Conservation (phyloP, 306 rosid genomes). For the Gastrolobium bilobum region DNA sequence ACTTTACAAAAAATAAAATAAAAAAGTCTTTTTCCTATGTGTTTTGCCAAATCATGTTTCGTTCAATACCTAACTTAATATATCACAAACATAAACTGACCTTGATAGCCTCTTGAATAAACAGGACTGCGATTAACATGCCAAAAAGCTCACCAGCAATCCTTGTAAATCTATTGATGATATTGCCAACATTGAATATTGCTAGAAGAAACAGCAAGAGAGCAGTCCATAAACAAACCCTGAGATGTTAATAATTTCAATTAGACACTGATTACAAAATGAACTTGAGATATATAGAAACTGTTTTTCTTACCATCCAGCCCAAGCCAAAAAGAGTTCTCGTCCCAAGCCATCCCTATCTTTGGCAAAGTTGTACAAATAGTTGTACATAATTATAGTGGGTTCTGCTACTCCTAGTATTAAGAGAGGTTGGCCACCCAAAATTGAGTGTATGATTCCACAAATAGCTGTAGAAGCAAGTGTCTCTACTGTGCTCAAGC, state of each 20-base stretch:
- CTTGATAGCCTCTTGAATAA: conserved; percentile 91
- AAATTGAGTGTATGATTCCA: conserved; percentile 86
- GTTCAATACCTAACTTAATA: neutral
- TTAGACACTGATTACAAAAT: conserved; percentile 10
- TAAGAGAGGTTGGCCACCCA: conserved; percentile 91
- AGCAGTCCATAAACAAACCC: conserved; percentile 96
- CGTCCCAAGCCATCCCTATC: conserved; percentile 66
- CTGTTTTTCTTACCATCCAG: conserved; percentile 72
- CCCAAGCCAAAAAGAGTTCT: conserved; percentile 83
- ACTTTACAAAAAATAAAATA: too few relatives aligned
- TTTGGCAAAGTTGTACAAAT: conserved; percentile 79
- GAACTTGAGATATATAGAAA: neutral
- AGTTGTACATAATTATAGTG: conserved; percentile 88
- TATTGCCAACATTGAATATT: conserved; percentile 74
- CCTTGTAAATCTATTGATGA: conserved; percentile 85
- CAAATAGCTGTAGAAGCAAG: conserved; percentile 90
- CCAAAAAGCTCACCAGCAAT: conserved; percentile 90
- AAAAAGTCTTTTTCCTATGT: conserved; percentile 11
- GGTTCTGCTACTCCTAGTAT: conserved; percentile 97
- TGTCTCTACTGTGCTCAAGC: conserved; percentile 88
- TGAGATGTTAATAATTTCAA: conserved; percentile 47
- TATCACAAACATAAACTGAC: conserved; percentile 53
- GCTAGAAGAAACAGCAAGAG: conserved; percentile 78
- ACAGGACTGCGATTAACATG: conserved; percentile 83
- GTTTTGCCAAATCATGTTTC: conserved; percentile 20